Evolutionary conservation across 2,329 filamentous ascomycete species (phyloP).

Genomic region (Fusarium algeriense): DNA sequence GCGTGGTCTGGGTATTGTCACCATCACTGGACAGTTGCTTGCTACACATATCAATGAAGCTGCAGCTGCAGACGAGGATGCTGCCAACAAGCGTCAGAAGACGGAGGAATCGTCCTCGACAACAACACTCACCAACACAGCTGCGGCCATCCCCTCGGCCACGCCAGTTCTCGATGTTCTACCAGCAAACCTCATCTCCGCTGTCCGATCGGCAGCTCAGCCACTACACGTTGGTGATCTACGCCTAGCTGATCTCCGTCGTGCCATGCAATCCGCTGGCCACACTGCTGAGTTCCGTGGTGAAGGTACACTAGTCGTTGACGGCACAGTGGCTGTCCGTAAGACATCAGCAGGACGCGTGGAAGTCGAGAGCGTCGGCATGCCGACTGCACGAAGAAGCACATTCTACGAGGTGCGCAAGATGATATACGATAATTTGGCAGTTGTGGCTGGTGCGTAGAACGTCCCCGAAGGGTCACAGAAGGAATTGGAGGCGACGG

Average conservation of each 20-base stretch:
- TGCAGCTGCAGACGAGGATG: constrained; percentile 56
- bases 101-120: constrained; percentile 52
- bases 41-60: constrained; percentile 57
- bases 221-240: constrained; percentile 96
- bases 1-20: constrained; percentile 88
- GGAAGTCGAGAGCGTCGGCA: constrained; percentile 83
- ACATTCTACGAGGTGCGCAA: constrained; percentile 90
- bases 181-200: constrained; percentile 72
- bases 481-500: not conserved
- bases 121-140: constrained; percentile 44
- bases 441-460: constrained; percentile 83
- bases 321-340: constrained; percentile 86
- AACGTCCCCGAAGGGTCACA: not conserved
- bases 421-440: constrained; percentile 93
- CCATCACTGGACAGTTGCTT: constrained; percentile 80
- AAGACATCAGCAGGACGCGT: constrained; percentile 90
- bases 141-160: constrained; percentile 40
- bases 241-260: constrained; percentile 86
- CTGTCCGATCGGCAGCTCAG: constrained; percentile 81
- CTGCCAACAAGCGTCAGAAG: constrained; percentile 63
- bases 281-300: constrained; percentile 93
- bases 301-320: constrained; percentile 90
- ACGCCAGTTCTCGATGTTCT: constrained; percentile 67
- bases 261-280: constrained; percentile 83
- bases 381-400: constrained; percentile 58